A percentile compares a stretch with the other conserved stretches of the same genome.
phyloP scores from a whole-genome alignment of 208 protist species.

The Trypanosoma cruzi region DNA sequence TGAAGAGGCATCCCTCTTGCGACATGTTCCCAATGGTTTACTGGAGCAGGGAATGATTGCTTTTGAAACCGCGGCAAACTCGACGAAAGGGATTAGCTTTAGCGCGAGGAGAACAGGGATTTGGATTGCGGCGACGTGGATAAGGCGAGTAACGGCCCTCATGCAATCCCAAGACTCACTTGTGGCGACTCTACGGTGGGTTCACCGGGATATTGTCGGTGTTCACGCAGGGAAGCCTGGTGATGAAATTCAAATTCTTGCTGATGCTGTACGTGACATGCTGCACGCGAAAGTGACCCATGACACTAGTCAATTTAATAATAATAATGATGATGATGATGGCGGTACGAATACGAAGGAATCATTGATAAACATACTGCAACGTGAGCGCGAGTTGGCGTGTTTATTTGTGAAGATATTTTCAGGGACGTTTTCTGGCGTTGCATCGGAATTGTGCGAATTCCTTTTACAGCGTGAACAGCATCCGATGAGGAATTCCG shows the following conservation, averaged over 20 bases:
- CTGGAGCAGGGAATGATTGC: slow-evolving; percentile 16
- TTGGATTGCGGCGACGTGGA: slow-evolving; percentile 16
- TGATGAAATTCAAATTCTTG: slow-evolving; percentile 11
- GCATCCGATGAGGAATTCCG: not conserved
- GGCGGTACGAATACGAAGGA: not conserved
- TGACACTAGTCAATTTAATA: not conserved
- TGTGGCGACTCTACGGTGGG: slow-evolving; percentile 11
- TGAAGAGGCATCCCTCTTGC: slow-evolving; percentile 4
- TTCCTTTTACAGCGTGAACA: not conserved
- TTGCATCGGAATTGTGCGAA: slow-evolving; percentile 14
- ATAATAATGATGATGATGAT: too few species aligned
- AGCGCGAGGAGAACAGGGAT: slow-evolving; percentile 3
- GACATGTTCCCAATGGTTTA: not conserved
- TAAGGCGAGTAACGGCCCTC: not conserved
- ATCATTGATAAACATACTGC: slow-evolving; percentile 2
- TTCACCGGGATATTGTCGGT: slow-evolving; percentile 13
- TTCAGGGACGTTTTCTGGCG: slow-evolving; percentile 16
- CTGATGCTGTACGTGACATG: slow-evolving; percentile 8
- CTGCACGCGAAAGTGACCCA: not conserved
- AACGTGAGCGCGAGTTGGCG: not conserved
- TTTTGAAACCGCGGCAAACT: slow-evolving; percentile 17
- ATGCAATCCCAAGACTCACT: not conserved
- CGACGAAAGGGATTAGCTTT: not conserved
- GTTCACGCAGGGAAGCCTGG: not conserved
- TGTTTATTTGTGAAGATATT: slow-evolving; percentile 22